Evolutionary conservation across 768 basidiomycete genomes (phyloP), one percentile per base, ranked within the genome.

Genomic region (Stropharia rugosoannulata): DNA sequence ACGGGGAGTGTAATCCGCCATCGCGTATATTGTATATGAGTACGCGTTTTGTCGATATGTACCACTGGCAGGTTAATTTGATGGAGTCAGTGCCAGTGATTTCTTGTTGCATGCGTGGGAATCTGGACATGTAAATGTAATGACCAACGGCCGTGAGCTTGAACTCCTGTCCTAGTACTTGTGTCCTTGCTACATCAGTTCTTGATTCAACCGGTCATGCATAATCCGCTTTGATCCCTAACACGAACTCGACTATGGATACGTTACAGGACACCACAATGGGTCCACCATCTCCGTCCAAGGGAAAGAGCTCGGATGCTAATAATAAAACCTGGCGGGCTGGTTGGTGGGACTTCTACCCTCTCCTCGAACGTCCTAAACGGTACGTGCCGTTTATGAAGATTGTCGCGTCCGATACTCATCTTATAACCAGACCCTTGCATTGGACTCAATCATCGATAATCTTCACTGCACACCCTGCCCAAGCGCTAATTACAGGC

Each of bases 281-380:
- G 19, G 58, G 55, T 2, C 57, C 61, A n/a, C 49, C 51, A 4
- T 60, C 58, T 25, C 59, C 62, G 4, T 55, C 54, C 7, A 62
- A 87, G 84, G 68, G 71, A 62, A 22, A 80, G 72, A 55, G 81
- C 82, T 59, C 75, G 75, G 51, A 71, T 69, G 22, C 74, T 75
- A 37, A 56, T 25, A 58, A 44, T n/a, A 63, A 61, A 51, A 60
- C 61, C 46, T 89, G 85, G 84, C 78, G 80, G 19, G 65, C 83
- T 27, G 81, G 81, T 27, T 90, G 89, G 89, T 91, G 87, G 87
- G 86, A 91, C 58, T 77, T 86, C 40, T 74, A 80, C 56, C 81
- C 86, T 25, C 72, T 89, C 39, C 70, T 79, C 5, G 88, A 89
- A 64, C 74, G 79, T 36, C 72, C 80, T 2, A 73, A 74, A 58